phyloP scores from a whole-genome alignment of 306 rosid species.

The Vicia faba region DNA sequence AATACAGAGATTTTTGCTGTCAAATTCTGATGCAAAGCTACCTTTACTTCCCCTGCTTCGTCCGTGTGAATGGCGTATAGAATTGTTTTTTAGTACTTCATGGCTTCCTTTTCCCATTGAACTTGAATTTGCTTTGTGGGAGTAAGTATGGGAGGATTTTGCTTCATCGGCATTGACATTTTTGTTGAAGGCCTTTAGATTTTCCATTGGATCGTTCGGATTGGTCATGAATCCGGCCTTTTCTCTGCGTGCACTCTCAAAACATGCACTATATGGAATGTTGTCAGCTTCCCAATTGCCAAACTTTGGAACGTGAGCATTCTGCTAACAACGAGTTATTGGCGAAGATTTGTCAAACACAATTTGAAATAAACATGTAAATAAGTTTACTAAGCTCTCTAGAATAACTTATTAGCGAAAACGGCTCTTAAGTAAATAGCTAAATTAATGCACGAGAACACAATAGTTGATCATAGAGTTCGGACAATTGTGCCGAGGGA shows the following conservation, averaged over 20 bases:
- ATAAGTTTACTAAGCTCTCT: neutral
- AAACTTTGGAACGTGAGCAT: conserved; percentile 38
- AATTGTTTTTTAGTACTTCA: neutral
- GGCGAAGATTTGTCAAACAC: neutral
- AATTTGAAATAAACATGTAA: neutral
- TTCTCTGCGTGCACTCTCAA: conserved; percentile 39
- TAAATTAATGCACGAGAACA: neutral
- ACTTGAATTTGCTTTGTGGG: conserved; percentile 14
- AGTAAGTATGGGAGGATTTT: conserved; percentile 9
- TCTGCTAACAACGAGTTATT: neutral
- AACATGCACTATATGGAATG: conserved; percentile 42
- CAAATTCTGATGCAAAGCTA: conserved; percentile 32
- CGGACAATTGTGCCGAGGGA: neutral
- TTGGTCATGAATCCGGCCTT: conserved; percentile 10
- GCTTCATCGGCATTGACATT: conserved; percentile 10
- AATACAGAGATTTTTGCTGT: neutral
- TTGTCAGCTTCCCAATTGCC: conserved; percentile 40
- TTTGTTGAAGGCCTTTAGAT: conserved; percentile 20
- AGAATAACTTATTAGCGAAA: neutral
- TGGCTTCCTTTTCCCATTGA: conserved; percentile 29
- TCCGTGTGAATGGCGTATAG: neutral
- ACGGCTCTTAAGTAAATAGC: neutral
- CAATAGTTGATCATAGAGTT: neutral
- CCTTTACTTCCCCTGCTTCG: conserved; percentile 29
- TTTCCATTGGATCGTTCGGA: conserved; percentile 40